Evolutionary conservation across 345 rosid genomes (phyloP).

Genomic region (Trapa bicornis): DNA sequence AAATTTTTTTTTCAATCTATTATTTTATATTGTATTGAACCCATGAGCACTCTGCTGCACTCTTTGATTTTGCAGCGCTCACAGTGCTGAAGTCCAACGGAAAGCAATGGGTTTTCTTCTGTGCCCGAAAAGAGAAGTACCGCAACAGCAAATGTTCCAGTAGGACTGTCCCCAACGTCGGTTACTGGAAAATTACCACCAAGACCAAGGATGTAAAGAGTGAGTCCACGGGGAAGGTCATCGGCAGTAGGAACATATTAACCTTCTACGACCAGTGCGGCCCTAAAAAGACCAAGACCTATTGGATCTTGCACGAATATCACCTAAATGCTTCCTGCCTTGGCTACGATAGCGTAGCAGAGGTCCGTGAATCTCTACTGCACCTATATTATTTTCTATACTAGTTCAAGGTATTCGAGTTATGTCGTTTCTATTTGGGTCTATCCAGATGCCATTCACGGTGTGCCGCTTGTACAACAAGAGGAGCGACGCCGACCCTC

Average conservation of each 20-base stretch:
- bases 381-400: neutral
- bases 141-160: conserved; percentile 9
- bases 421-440: neutral
- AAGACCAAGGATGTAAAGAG: conserved; percentile 10
- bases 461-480: conserved; percentile 4
- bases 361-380: neutral
- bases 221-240: neutral
- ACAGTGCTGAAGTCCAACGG: conserved; percentile 6
- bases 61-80: neutral
- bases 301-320: conserved; percentile 26
- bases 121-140: conserved; percentile 16
- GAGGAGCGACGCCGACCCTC: neutral
- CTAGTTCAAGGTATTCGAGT: neutral
- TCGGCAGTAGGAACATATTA: conserved; percentile 34
- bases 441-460: conserved; percentile 2
- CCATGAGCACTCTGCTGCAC: neutral
- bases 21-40: too few species aligned
- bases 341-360: neutral
- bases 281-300: conserved; percentile 5
- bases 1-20: too few species aligned
- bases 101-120: conserved; percentile 29
- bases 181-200: conserved; percentile 50
- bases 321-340: conserved; percentile 8
- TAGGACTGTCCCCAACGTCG: conserved; percentile 19
- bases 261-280: conserved; percentile 20